Percentiles rank a stretch among this genome's conserved stretches.
Evolutionary conservation across 345 rosid genomes (phyloP).

Genomic region (Gossypium thurberi): DNA sequence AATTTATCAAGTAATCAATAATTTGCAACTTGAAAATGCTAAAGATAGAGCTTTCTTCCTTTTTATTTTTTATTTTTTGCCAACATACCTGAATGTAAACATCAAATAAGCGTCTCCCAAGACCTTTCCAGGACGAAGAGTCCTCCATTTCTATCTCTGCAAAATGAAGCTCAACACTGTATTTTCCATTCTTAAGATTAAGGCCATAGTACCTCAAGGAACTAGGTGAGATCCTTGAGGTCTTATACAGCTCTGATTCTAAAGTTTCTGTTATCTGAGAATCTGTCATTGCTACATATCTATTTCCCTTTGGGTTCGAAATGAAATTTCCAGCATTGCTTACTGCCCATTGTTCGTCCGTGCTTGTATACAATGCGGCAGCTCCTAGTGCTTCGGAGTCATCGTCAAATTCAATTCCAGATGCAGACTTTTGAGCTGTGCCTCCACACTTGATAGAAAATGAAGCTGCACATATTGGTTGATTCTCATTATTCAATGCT

Average conservation of each 20-base stretch:
- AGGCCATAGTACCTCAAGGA: neutral
- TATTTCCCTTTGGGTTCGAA: slow-evolving; percentile 35
- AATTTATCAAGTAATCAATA: neutral
- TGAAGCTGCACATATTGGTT: slow-evolving; percentile 30
- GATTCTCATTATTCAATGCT: neutral
- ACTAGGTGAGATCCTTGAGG: neutral
- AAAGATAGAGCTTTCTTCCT: neutral
- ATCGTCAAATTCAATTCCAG: slow-evolving; percentile 31
- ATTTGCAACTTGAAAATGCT: neutral
- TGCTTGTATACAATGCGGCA: slow-evolving; percentile 15
- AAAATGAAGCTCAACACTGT: neutral
- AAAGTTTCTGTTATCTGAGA: slow-evolving; percentile 32
- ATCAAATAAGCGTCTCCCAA: neutral
- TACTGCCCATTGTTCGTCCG: slow-evolving; percentile 35
- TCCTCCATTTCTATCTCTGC: slow-evolving; percentile 7
- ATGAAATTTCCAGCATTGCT: slow-evolving; percentile 42
- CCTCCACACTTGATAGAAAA: slow-evolving; percentile 60
- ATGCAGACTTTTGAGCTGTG: slow-evolving; percentile 32
- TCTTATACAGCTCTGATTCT: slow-evolving; percentile 2
- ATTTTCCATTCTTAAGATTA: neutral
- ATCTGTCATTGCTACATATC: slow-evolving; percentile 27
- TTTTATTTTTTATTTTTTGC: neutral
- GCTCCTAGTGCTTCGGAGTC: slow-evolving; percentile 37
- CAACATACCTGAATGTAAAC: neutral
- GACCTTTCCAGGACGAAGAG: neutral